Evolutionary conservation across 768 basidiomycete species (phyloP).

Genomic region (Termitomyces bulborhizus): DNA sequence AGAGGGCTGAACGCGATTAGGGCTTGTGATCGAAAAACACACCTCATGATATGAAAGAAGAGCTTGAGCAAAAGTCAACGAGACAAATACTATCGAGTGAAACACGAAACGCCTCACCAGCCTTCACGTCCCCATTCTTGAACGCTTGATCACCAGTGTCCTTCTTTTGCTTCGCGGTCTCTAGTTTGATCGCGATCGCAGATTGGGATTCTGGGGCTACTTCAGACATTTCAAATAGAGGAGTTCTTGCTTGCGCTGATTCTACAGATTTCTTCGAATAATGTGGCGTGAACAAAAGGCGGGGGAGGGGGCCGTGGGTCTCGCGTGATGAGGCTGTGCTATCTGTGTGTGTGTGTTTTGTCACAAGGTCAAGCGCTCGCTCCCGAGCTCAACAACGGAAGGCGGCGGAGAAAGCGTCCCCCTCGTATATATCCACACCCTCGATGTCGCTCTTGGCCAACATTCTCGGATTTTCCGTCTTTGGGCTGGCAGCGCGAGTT

Average conservation of each 20-base stretch:
- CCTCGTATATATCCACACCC: neutral
- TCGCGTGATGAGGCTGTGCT: conserved; percentile 31
- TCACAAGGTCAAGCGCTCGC: too few species aligned
- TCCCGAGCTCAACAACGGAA: too few species aligned
- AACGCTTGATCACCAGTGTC: conserved; percentile 63
- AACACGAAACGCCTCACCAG: conserved; percentile 34
- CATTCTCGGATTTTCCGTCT: conserved; percentile 70
- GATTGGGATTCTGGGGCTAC: conserved; percentile 16
- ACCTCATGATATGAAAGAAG: conserved; percentile 67
- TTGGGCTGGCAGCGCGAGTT: conserved; percentile 78
- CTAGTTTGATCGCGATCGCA: conserved; percentile 42
- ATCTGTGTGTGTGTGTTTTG: conserved; percentile 23
- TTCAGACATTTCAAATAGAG: conserved; percentile 19
- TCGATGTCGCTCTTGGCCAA: conserved; percentile 62
- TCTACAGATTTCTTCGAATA: conserved; percentile 5
- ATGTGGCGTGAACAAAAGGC: conserved; percentile 9
- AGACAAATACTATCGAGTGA: neutral
- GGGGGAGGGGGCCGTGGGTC: neutral
- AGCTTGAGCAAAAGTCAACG: conserved; percentile 34
- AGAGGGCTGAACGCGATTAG: neutral
- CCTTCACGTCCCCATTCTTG: conserved; percentile 54
- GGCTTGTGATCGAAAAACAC: neutral
- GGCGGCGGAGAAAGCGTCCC: neutral
- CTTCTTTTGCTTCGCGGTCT: conserved; percentile 61
- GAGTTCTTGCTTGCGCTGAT: neutral